Evolutionary conservation across 2,329 filamentous ascomycete species (phyloP).

Genomic region (Arthrobotrys iridis): DNA sequence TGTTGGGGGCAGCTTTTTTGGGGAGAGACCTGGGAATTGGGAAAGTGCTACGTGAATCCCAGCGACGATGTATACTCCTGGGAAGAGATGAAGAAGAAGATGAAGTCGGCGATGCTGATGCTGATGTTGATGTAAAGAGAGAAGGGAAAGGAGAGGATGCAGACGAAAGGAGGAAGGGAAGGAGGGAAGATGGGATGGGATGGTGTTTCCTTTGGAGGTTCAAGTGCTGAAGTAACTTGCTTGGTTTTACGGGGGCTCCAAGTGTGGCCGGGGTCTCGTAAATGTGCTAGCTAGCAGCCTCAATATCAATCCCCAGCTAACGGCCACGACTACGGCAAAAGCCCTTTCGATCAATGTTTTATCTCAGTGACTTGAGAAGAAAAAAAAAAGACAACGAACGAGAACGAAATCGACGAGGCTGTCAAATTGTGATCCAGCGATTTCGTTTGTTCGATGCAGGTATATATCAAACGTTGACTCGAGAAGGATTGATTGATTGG

Average conservation of each 20-base stretch:
- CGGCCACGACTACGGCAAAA: too few relatives aligned
- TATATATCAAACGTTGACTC: too few relatives aligned
- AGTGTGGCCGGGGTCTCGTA: constrained; percentile 6
- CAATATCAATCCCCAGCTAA: too few relatives aligned
- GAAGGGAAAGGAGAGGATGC: not conserved
- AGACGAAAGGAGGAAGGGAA: not conserved
- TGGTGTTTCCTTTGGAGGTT: constrained; percentile 22
- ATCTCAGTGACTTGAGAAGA: too few relatives aligned
- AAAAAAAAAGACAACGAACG: not conserved
- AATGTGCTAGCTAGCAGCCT: too few relatives aligned
- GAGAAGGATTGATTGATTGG: not conserved
- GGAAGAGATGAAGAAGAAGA: not conserved
- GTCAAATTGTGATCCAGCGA: not conserved
- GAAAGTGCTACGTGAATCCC: constrained; percentile 7
- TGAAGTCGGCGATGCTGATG: not conserved
- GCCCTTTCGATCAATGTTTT: too few relatives aligned
- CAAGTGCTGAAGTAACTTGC: not conserved
- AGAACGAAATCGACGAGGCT: constrained; percentile 1
- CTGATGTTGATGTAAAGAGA: not conserved
- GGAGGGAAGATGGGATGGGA: not conserved
- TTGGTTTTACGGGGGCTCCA: constrained; percentile 33
- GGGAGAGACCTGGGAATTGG: constrained; percentile 5
- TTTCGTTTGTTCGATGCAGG: not conserved
- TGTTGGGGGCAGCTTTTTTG: not conserved
- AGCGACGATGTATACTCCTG: not conserved